These are phyloP conservation scores for Monosporascus sp. DNA, from an alignment of 2,329 filamentous ascomycete species.

Conservation along the genomic window DNA sequence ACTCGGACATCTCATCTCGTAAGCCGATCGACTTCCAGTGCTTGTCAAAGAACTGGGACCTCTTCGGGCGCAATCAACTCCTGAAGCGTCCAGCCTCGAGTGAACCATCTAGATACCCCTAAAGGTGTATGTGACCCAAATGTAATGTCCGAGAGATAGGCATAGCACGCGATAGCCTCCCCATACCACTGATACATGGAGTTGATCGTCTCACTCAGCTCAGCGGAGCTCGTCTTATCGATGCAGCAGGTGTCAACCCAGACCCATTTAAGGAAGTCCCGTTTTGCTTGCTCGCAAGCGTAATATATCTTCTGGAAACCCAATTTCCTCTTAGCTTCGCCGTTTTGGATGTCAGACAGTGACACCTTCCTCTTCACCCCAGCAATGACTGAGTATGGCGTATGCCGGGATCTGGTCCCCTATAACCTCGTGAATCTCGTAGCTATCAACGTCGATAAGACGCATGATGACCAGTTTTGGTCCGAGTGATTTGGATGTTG, in stretches of 20 bases:
- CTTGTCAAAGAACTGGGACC: no score
- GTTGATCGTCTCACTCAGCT: conserved; percentile 1
- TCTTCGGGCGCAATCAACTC: no score
- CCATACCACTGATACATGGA: conserved; percentile 3
- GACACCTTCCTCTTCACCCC: conserved; percentile 13
- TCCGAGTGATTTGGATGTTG: no score
- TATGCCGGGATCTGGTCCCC: conserved; percentile 7
- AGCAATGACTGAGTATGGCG: conserved; percentile 15
- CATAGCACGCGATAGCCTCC: background rate
- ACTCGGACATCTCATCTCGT: background rate
- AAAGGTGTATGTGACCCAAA: no score
- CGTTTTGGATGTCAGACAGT: conserved; percentile 1
- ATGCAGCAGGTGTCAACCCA: conserved; percentile 3
- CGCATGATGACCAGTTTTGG: conserved; percentile 5
- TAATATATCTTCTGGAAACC: background rate
- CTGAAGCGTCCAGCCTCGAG: no score
- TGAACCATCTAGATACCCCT: no score
- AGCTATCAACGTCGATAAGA: conserved; percentile 8
- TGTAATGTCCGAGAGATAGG: background rate
- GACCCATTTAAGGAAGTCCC: background rate
- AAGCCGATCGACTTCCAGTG: no score
- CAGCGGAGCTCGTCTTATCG: background rate
- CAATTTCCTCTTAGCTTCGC: background rate
- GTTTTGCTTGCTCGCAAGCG: no score
- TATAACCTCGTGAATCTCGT: conserved; percentile 7